A percentile compares a stretch with the other conserved stretches of the same genome.
Evolutionary conservation across 441 rosid genomes (phyloP).

Genomic region (Croton setiger): DNA sequence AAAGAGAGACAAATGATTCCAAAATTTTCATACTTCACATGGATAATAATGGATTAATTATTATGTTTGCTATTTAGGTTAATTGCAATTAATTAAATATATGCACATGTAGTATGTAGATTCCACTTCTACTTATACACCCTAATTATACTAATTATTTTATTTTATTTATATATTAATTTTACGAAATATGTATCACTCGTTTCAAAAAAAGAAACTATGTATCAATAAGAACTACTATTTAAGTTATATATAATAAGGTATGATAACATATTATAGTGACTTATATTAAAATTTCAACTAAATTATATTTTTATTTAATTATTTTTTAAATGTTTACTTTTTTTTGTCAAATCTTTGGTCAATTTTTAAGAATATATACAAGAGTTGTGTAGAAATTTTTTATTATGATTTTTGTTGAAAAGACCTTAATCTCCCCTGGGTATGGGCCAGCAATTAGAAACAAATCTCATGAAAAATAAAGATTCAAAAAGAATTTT

Average conservation of each 20-base stretch:
- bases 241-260: too few species aligned
- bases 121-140: neutral
- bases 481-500: neutral
- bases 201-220: too few species aligned
- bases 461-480: neutral
- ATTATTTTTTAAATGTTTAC: too few species aligned
- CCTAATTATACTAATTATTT: neutral
- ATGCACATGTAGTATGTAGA: neutral
- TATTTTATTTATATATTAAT: too few species aligned
- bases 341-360: too few species aligned
- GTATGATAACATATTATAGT: neutral
- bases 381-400: too few species aligned
- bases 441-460: neutral
- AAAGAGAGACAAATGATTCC: slow-evolving; percentile 6
- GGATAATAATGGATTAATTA: neutral
- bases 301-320: too few species aligned
- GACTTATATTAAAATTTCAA: neutral
- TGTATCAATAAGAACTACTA: too few species aligned
- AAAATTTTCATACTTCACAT: neutral
- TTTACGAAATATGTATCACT: too few species aligned
- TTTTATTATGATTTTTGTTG: neutral
- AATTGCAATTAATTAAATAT: neutral
- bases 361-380: too few species aligned
- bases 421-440: neutral
- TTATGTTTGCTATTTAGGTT: too few species aligned